These are phyloP conservation scores for Entonaema liquescens DNA, from an alignment of 495 filamentous ascomycete genomes.

Conservation along the genomic window DNA sequence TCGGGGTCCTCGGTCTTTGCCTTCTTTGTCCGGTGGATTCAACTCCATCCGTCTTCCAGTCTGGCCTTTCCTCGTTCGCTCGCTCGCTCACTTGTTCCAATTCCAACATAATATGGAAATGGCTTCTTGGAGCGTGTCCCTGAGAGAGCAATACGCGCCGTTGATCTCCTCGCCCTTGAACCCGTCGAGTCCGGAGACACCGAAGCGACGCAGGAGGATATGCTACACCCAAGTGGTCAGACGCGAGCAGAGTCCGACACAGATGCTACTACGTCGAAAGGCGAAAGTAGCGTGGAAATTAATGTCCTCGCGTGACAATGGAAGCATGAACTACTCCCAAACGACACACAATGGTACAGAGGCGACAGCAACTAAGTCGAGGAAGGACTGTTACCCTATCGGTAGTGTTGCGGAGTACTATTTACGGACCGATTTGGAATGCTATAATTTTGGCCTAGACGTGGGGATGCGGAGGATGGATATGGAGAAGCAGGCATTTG, in stretches of 20 bases:
- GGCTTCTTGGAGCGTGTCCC: slow-evolving; percentile 17
- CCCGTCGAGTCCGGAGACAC: slow-evolving; percentile 18
- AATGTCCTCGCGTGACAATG: slow-evolving; percentile 15
- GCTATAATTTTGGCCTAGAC: neutral
- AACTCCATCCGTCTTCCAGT: neutral
- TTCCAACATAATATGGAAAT: slow-evolving; percentile 12
- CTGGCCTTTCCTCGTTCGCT: neutral
- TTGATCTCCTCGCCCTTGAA: slow-evolving; percentile 31
- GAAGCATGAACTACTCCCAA: neutral
- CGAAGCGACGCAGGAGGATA: slow-evolving; percentile 13
- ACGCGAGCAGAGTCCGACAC: slow-evolving; percentile 42
- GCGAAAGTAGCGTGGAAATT: slow-evolving; percentile 43
- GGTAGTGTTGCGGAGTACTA: neutral
- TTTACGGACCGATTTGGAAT: neutral
- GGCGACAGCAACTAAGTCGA: neutral
- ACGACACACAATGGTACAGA: neutral
- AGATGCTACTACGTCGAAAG: slow-evolving; percentile 47
- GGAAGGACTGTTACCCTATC: neutral
- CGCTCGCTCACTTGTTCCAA: neutral
- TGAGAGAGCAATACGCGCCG: slow-evolving; percentile 23
- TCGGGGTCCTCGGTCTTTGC: neutral
- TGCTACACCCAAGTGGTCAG: neutral
- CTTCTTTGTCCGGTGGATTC: neutral
- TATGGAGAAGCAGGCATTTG: slow-evolving; percentile 35
- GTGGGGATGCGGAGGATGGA: slow-evolving; percentile 9